Percentiles rank a stretch among this genome's conserved stretches.
Conservation (phyloP, 371 early-diverging fungal species). For the Capillidium rhysosporum region DNA sequence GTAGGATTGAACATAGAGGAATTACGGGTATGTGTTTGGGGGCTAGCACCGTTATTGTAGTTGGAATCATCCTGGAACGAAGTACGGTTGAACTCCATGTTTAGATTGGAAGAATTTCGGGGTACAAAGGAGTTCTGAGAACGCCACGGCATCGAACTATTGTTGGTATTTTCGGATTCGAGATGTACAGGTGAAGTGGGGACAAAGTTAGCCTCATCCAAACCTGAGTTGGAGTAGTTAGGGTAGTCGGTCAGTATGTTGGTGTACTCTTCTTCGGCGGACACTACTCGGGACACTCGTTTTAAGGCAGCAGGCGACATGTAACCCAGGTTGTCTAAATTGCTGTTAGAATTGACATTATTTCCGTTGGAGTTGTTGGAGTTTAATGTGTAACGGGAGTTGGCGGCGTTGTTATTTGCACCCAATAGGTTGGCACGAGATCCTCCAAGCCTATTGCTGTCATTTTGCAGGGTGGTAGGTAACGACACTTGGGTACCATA, state of each 20-base stretch:
- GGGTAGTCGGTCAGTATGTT: neutral
- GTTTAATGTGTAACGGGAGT: neutral
- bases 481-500: neutral
- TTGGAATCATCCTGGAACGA: neutral
- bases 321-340: slow-evolving; percentile 4
- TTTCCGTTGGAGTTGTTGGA: neutral
- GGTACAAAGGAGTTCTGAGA: neutral
- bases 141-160: neutral
- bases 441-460: neutral
- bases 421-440: neutral
- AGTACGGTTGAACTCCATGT: neutral
- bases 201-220: too few species aligned
- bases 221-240: too few species aligned
- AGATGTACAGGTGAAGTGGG: too few species aligned
- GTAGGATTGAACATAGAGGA: neutral
- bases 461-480: neutral
- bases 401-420: neutral
- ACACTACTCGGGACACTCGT: neutral
- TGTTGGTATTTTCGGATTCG: neutral
- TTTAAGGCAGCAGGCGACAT: neutral
- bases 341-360: neutral
- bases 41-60: too few species aligned
- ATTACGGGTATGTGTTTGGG: neutral
- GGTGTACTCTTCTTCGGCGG: neutral
- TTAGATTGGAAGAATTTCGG: too few species aligned